Evolutionary conservation across 352 stramenopile species (phyloP), one percentile per base, ranked within the genome.

Genomic region (Phytophthora rubi): DNA sequence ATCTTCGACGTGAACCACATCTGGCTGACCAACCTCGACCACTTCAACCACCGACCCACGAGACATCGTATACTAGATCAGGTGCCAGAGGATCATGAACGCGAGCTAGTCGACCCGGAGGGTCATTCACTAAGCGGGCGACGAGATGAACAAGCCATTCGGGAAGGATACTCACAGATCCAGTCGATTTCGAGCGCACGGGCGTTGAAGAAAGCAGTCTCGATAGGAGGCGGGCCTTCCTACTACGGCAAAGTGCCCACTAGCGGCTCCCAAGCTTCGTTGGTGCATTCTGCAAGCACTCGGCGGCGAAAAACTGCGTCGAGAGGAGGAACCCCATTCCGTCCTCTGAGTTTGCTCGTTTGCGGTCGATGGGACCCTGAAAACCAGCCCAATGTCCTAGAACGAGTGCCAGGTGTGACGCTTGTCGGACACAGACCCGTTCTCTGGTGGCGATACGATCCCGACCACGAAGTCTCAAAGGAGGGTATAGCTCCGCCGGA

Each of bases 21-120:
- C 32, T 98, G 92, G 92, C 84, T 98, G 55, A 95, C 90, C 9
- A 97, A 98, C 65, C 78, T 98, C 32, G 83, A 93, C 52, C 90
- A 97, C 65, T 94, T 97, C 61, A 90, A 93, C 53, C 77, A 84
- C 28, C 78, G 72, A 39, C 59, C 74, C 52, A 54, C 18, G 3
- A 59, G 12, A 26, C 68, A 67, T 49, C 59, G 48, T 6, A 58
- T 59, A 33, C 21, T 51, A 33, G 39, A 67, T 8, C 13, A 55
- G 21, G 2, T 37, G 15, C 32, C 73, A 16, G 70, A 59, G 4
- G 45, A 69, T 18, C 23, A 26, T 26, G 63, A 76, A 16, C 51
- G 32, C 18, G 77, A 81, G n/a, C 39, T 54, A 2, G n/a, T 69
- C 6, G 54, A 57, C 49, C 70, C 32, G 35, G 48, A 61, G 48